These are phyloP conservation scores for Mycena leptocephala DNA, from an alignment of 768 basidiomycete genomes.

Conservation along the genomic window DNA sequence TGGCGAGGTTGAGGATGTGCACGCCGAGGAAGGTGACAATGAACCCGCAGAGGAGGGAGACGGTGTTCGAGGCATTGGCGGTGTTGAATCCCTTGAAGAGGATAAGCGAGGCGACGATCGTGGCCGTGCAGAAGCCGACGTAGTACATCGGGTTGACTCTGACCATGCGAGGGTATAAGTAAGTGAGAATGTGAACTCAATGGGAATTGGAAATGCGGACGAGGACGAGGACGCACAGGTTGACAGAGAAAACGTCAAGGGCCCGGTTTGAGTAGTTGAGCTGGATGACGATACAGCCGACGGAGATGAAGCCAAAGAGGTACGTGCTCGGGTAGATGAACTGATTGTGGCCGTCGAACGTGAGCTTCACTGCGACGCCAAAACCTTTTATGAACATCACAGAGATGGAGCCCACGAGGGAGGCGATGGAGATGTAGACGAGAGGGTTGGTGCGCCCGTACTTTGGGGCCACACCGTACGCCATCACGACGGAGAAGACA, in stretches of 20 bases:
- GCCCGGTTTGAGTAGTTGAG: conserved; percentile 99
- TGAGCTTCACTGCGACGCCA: conserved; percentile 96
- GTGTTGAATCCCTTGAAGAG: conserved; percentile 99
- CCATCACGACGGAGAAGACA: conserved; percentile 89
- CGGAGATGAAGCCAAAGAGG: conserved; percentile 89
- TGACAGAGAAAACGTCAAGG: conserved; percentile 95
- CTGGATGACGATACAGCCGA: conserved; percentile 89
- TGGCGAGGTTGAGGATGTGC: conserved; percentile 33
- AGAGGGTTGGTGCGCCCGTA: conserved; percentile 91
- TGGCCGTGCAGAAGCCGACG: conserved; percentile 95
- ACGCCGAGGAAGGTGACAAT: conserved; percentile 48
- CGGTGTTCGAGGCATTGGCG: conserved; percentile 81
- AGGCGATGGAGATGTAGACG: conserved; percentile 97
- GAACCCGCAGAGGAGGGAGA: conserved; percentile 72
- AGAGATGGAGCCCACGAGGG: conserved; percentile 93
- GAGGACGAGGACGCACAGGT: conserved; percentile 79
- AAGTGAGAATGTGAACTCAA: no score
- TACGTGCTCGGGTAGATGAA: conserved; percentile 96
- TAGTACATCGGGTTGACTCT: conserved; percentile 99
- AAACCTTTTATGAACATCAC: conserved; percentile 99
- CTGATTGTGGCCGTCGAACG: conserved; percentile 94
- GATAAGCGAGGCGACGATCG: conserved; percentile 94
- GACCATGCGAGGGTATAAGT: conserved; percentile 39
- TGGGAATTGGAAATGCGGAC: neutral
- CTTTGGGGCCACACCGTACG: conserved; percentile 86